phyloP scores from a whole-genome alignment of 1,284 basidiomycete species.

The Prillingera fragicola region DNA sequence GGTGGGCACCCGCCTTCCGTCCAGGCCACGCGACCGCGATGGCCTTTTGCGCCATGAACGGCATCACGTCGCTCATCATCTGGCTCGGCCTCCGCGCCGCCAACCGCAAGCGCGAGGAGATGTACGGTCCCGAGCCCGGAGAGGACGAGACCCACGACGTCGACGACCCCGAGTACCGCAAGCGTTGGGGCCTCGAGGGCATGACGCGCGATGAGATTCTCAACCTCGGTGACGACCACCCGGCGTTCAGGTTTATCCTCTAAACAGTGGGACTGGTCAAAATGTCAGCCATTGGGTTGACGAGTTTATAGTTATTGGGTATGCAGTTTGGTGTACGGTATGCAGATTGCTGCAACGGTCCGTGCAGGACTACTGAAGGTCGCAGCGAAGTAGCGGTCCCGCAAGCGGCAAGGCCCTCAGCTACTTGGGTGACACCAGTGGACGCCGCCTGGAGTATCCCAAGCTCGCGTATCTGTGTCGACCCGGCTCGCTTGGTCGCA shows the following conservation, averaged over 20 bases:
- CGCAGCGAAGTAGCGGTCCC: too few relatives aligned
- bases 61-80: conserved; percentile 38
- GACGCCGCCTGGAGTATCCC: too few relatives aligned
- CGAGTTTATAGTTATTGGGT: too few relatives aligned
- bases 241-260: conserved; percentile 40
- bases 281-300: too few relatives aligned
- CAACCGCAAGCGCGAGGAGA: conserved; percentile 43
- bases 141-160: conserved; percentile 61
- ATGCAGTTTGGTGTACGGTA: too few relatives aligned
- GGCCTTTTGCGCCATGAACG: conserved; percentile 41
- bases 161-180: conserved; percentile 39
- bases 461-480: too few relatives aligned
- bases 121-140: conserved; percentile 39
- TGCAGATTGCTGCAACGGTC: too few relatives aligned
- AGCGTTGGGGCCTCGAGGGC: conserved; percentile 45
- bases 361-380: too few relatives aligned
- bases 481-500: too few relatives aligned
- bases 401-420: too few relatives aligned
- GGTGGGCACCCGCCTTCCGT: conserved; percentile 35
- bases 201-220: conserved; percentile 48
- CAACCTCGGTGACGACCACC: conserved; percentile 49
- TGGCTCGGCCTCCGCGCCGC: conserved; percentile 38
- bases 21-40: conserved; percentile 46
- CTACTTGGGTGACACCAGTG: too few relatives aligned
- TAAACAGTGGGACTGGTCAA: too few relatives aligned